These are phyloP conservation scores for Lanmaoa pseudosensibilis DNA, from an alignment of 768 basidiomycete species.

Conservation along the genomic window DNA sequence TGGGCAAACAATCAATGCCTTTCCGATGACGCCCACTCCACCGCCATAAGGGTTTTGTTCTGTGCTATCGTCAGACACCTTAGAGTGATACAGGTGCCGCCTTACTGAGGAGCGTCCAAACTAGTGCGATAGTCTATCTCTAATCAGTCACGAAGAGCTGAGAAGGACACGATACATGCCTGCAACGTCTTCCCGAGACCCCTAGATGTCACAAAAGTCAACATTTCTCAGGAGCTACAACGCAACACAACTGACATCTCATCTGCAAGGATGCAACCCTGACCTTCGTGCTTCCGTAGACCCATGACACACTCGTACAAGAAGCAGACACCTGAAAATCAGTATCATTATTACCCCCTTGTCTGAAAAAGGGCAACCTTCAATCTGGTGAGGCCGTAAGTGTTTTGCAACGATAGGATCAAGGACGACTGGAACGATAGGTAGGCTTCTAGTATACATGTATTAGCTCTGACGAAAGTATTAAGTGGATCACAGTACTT, in stretches of 20 bases:
- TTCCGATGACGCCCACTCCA: constrained; percentile 57
- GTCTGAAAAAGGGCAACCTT: constrained; percentile 50
- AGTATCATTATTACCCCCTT: neutral
- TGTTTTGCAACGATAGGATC: constrained; percentile 79
- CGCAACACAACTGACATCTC: constrained; percentile 66
- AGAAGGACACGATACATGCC: constrained; percentile 34
- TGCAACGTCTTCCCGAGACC: constrained; percentile 97
- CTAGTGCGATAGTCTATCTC: constrained; percentile 73
- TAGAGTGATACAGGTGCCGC: constrained; percentile 1
- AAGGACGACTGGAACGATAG: constrained; percentile 80
- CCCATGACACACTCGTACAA: constrained; percentile 98
- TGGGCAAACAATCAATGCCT: constrained; percentile 91
- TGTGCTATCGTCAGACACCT: constrained; percentile 29
- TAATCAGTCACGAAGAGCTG: constrained; percentile 9
- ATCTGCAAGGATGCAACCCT: constrained; percentile 95
- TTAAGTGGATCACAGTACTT: constrained; percentile 43
- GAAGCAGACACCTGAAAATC: constrained; percentile 68
- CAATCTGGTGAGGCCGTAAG: constrained; percentile 86
- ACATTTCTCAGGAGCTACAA: constrained; percentile 1
- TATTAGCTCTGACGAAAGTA: constrained; percentile 2
- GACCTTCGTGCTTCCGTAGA: constrained; percentile 82
- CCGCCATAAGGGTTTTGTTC: constrained; percentile 82
- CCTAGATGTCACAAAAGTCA: constrained; percentile 45
- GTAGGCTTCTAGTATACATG: constrained; percentile 46
- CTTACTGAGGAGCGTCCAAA: constrained; percentile 91